phyloP scores from a whole-genome alignment of 2,329 filamentous ascomycete genomes.

The Penicillium concentricum region DNA sequence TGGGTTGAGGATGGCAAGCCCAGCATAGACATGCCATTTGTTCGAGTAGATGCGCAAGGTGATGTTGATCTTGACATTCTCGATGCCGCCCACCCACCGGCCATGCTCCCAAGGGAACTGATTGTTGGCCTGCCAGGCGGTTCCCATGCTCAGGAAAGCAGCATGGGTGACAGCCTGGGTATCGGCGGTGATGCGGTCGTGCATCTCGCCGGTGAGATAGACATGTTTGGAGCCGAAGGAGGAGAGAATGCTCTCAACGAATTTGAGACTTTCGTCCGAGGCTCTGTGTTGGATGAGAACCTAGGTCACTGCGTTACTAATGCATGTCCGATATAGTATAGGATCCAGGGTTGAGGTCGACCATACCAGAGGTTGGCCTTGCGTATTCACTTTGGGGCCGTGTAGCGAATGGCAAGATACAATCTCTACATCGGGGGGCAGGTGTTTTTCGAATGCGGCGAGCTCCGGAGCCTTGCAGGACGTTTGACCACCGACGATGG shows the following conservation, averaged over 20 bases:
- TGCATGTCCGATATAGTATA: slow-evolving; percentile 2
- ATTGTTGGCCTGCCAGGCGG: slow-evolving; percentile 90
- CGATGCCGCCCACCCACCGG: slow-evolving; percentile 95
- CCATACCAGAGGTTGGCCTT: slow-evolving; percentile 80
- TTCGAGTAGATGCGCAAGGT: slow-evolving; percentile 96
- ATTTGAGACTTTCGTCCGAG: slow-evolving; percentile 69
- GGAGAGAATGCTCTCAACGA: slow-evolving; percentile 77
- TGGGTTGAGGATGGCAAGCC: slow-evolving; percentile 93
- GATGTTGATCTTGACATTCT: slow-evolving; percentile 99
- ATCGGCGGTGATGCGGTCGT: slow-evolving; percentile 96
- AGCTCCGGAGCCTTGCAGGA: slow-evolving; percentile 98
- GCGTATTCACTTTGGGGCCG: slow-evolving; percentile 83
- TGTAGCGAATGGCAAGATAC: slow-evolving; percentile 96
- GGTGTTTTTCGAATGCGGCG: slow-evolving; percentile 82
- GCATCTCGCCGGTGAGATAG: slow-evolving; percentile 78
- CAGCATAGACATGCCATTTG: slow-evolving; percentile 99
- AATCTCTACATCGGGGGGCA: slow-evolving; percentile 86
- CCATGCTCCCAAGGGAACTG: slow-evolving; percentile 96
- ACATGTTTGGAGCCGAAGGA: slow-evolving; percentile 86
- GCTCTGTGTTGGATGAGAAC: slow-evolving; percentile 90
- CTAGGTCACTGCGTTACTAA: slow-evolving; percentile 38
- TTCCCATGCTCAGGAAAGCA: slow-evolving; percentile 95
- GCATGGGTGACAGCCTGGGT: slow-evolving; percentile 98
- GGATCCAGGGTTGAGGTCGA: slow-evolving; percentile 12
- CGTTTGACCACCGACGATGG: slow-evolving; percentile 95